A percentile compares a stretch with the other conserved stretches of the same genome.
Evolutionary conservation across 371 early-diverging fungal species (phyloP).

Genomic region (Chytridiales sp.): DNA sequence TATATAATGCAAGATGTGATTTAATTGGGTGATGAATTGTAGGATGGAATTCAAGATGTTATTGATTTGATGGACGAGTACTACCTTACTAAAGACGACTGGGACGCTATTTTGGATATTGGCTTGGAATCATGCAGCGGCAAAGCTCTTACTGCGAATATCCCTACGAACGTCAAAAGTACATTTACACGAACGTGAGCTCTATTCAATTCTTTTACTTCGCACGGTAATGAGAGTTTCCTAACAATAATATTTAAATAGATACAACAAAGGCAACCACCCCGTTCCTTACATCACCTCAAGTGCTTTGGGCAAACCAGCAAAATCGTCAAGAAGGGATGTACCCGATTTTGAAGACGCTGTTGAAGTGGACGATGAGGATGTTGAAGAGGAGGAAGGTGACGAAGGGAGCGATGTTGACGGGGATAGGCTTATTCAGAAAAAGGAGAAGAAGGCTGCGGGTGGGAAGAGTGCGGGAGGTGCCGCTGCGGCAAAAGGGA

Average conservation of each 20-base stretch:
- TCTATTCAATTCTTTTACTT: conserved; percentile 2
- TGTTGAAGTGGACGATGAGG: conserved; percentile 64
- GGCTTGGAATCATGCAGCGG: conserved; percentile 47
- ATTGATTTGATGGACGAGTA: conserved; percentile 88
- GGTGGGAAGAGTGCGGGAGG: conserved; percentile 18
- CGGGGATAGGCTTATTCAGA: conserved; percentile 40
- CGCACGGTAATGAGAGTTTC: too few relatives aligned
- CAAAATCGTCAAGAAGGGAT: conserved; percentile 27
- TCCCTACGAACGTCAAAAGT: conserved; percentile 72
- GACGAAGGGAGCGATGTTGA: conserved; percentile 50
- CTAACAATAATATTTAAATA: conserved; percentile 28
- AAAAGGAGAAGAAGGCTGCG: neutral
- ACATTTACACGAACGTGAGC: conserved; percentile 77
- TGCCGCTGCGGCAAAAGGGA: neutral
- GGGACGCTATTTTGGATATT: conserved; percentile 81
- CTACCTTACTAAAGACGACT: conserved; percentile 84
- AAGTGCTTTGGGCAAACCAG: conserved; percentile 39
- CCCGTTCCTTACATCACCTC: conserved; percentile 65
- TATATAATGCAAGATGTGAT: conserved; percentile 6
- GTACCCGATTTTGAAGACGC: conserved; percentile 66
- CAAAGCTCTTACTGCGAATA: conserved; percentile 52
- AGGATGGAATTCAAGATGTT: conserved; percentile 68
- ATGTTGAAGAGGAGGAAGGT: conserved; percentile 56
- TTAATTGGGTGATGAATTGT: neutral
- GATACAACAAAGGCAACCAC: conserved; percentile 74